A percentile compares a stretch with the other conserved stretches of the same genome.
Conservation (phyloP, 2,329 filamentous ascomycete genomes). For the Diaporthe sp. region DNA sequence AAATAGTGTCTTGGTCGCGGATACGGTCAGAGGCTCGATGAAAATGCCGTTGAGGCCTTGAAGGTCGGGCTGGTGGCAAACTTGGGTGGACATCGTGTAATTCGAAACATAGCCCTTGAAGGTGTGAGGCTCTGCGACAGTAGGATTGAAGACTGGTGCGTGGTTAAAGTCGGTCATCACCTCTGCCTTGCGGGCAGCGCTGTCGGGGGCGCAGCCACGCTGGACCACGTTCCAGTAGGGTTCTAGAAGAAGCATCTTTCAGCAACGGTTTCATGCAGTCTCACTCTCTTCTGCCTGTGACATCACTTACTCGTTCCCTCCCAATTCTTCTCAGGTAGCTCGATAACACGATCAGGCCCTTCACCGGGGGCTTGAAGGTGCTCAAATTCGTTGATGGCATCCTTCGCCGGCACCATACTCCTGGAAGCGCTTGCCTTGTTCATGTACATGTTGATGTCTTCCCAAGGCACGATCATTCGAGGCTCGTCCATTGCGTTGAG, state of each 20-base stretch:
- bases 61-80: constrained; percentile 76
- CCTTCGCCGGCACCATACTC: constrained; percentile 57
- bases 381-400: constrained; percentile 60
- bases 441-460: constrained; percentile 70
- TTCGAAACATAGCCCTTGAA: constrained; percentile 72
- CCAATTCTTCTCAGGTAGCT: constrained; percentile 60
- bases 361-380: constrained; percentile 56
- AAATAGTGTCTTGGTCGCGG: constrained; percentile 69
- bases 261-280: constrained; percentile 2
- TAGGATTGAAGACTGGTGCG: constrained; percentile 60
- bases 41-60: constrained; percentile 75
- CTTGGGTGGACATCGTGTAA: constrained; percentile 70
- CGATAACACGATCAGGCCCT: constrained; percentile 50
- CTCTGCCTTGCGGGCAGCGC: constrained; percentile 66
- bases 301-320: constrained; percentile 62
- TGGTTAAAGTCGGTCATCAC: constrained; percentile 59
- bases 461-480: constrained; percentile 73
- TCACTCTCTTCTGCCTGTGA: not conserved
- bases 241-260: constrained; percentile 48
- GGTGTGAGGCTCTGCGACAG: constrained; percentile 62
- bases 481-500: constrained; percentile 79
- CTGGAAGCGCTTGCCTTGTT: constrained; percentile 63
- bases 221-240: constrained; percentile 71
- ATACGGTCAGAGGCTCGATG: constrained; percentile 70
- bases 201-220: constrained; percentile 73